A percentile compares a stretch with the other conserved stretches of the same genome.
These are phyloP conservation scores for Curvularia sp. DNA, from an alignment of 2,329 filamentous ascomycete genomes.

Conservation along the genomic window DNA sequence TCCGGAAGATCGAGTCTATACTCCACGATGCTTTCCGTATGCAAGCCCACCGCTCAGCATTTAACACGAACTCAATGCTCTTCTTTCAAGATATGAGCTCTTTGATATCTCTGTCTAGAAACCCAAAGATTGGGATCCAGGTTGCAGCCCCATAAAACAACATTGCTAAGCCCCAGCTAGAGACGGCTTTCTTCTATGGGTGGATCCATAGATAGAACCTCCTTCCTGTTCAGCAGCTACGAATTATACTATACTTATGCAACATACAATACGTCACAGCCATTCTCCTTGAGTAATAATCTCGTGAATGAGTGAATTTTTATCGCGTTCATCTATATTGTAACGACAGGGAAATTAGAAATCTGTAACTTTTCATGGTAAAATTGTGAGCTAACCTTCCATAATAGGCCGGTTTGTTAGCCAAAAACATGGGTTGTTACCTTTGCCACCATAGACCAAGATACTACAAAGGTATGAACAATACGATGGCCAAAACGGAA, in stretches of 20 bases:
- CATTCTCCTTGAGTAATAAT: neutral
- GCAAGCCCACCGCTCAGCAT: neutral
- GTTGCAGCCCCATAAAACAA: neutral
- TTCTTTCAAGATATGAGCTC: neutral
- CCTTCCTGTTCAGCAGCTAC: neutral
- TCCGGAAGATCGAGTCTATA: neutral
- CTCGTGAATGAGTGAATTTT: too few species aligned
- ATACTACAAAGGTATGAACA: neutral
- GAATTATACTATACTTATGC: neutral
- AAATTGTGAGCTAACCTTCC: neutral
- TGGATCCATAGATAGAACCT: too few species aligned
- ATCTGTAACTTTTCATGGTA: neutral
- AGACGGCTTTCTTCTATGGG: too few species aligned
- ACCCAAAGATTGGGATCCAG: neutral
- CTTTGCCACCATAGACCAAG: neutral
- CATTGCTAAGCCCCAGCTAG: neutral
- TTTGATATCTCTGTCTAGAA: neutral
- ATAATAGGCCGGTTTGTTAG: neutral
- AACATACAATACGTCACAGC: neutral
- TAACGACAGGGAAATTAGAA: neutral
- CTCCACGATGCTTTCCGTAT: neutral
- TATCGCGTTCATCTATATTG: neutral
- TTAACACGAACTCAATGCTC: neutral
- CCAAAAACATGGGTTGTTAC: neutral
- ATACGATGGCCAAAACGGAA: neutral